These are phyloP conservation scores for Alectoria sarmentosa DNA, from an alignment of 495 filamentous ascomycete genomes.

Conservation along the genomic window DNA sequence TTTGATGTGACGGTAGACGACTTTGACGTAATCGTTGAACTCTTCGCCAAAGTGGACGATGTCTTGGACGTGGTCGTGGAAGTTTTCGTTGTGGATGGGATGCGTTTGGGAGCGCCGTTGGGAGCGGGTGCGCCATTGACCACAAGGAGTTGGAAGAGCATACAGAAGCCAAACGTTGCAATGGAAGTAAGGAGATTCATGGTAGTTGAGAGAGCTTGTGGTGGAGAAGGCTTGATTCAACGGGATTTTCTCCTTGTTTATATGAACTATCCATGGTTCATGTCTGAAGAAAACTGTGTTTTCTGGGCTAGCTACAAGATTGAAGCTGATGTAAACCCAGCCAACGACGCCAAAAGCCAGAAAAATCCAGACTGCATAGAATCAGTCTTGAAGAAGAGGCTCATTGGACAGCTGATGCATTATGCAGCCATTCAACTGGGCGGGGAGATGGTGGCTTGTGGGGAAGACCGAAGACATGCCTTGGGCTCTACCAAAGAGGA, in stretches of 20 bases:
- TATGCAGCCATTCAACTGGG: constrained; percentile 2
- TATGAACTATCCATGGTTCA: not conserved
- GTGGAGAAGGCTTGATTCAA: not conserved
- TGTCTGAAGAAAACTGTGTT: not conserved
- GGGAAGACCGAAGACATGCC: not conserved
- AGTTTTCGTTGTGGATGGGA: not conserved
- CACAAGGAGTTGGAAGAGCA: not conserved
- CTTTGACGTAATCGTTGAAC: constrained; percentile 5
- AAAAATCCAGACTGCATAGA: not conserved
- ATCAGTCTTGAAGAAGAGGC: not conserved
- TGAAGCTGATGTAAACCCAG: not conserved
- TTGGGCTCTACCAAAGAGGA: constrained; percentile 4
- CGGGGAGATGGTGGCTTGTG: constrained; percentile 3
- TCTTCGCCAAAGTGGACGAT: not conserved
- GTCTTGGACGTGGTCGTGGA: constrained; percentile 1
- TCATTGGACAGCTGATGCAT: not conserved
- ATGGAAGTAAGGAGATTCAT: constrained; percentile 3
- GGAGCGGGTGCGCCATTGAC: constrained; percentile 2
- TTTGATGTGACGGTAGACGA: not conserved
- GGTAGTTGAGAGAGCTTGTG: not conserved
- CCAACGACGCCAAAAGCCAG: not conserved
- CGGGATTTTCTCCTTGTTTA: not conserved
- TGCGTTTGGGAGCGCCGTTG: not conserved
- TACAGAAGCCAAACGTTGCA: not conserved
- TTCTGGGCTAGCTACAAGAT: not conserved